Percentiles rank a stretch among this genome's conserved stretches.
Evolutionary conservation across 202 grass and related monocot species (phyloP).

Genomic region (Zoysia matrella): DNA sequence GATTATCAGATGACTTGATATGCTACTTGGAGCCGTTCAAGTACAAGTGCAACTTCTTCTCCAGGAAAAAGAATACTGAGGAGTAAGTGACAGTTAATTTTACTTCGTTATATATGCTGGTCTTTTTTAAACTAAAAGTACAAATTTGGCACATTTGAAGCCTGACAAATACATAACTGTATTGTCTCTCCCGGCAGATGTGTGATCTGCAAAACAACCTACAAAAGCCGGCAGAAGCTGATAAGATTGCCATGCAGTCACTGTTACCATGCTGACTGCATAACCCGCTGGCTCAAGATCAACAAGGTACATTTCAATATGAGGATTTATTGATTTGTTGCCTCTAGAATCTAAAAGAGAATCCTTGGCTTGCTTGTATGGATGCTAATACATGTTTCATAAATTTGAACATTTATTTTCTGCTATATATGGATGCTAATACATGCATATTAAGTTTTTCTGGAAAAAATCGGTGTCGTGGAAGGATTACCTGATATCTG

Average conservation of each 20-base stretch:
- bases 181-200: slow-evolving; percentile 57
- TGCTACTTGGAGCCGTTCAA: slow-evolving; percentile 60
- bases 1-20: slow-evolving; percentile 84
- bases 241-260: slow-evolving; percentile 84
- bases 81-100: slow-evolving; percentile 58
- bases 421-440: not conserved
- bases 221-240: slow-evolving; percentile 61
- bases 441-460: not conserved
- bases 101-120: not conserved
- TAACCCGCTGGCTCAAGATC: slow-evolving; percentile 82
- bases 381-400: slow-evolving; percentile 13
- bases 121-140: slow-evolving; percentile 17
- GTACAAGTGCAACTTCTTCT: slow-evolving; percentile 68
- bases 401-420: not conserved
- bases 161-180: slow-evolving; percentile 10
- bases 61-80: slow-evolving; percentile 50
- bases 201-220: slow-evolving; percentile 72
- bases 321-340: not conserved
- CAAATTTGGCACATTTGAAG: not conserved
- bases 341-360: not conserved
- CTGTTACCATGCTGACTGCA: slow-evolving; percentile 82
- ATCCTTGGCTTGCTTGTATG: not conserved
- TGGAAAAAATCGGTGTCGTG: not conserved
- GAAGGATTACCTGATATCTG: slow-evolving; percentile 21
- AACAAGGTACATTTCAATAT: slow-evolving; percentile 67